These are phyloP conservation scores for Anethum foeniculum DNA, from an alignment of 140 eudicot genomes.

Conservation along the genomic window DNA sequence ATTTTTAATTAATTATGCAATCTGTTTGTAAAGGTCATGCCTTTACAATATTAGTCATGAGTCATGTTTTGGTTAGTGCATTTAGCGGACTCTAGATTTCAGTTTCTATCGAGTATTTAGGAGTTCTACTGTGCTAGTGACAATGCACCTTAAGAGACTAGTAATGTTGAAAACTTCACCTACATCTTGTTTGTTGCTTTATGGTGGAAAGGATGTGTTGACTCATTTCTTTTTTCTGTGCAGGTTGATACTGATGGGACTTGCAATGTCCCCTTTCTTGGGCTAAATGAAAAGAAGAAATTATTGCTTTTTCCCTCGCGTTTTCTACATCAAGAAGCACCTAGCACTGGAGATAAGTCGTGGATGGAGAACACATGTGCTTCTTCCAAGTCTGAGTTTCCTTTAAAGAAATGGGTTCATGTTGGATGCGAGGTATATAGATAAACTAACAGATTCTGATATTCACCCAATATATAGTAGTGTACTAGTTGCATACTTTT, in stretches of 20 bases:
- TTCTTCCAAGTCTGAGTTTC: slow-evolving; percentile 36
- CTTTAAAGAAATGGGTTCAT: slow-evolving; percentile 69
- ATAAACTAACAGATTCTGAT: not conserved
- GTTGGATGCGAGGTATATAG: slow-evolving; percentile 73
- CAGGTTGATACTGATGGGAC: slow-evolving; percentile 46
- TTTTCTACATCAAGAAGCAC: slow-evolving; percentile 36
- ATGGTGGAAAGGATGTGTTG: slow-evolving; percentile 3
- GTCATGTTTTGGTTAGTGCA: not conserved
- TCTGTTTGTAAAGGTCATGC: not conserved
- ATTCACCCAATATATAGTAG: not conserved
- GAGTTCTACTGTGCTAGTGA: not conserved
- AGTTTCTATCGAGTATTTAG: not conserved
- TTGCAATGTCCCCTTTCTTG: slow-evolving; percentile 45
- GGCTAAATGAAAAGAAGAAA: slow-evolving; percentile 41
- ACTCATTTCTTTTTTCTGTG: slow-evolving; percentile 12
- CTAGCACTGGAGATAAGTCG: slow-evolving; percentile 17
- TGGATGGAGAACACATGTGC: slow-evolving; percentile 28
- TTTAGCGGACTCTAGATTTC: too few relatives aligned
- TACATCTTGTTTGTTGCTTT: not conserved
- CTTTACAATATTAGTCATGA: not conserved
- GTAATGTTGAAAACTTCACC: not conserved
- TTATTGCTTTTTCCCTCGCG: slow-evolving; percentile 46
- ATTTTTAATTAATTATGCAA: not conserved
- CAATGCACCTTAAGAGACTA: not conserved
- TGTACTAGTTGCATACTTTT: not conserved